Percentiles rank a stretch among this genome's conserved stretches.
Evolutionary conservation across 768 basidiomycete species (phyloP).

Genomic region (Tephrocybe rancida): DNA sequence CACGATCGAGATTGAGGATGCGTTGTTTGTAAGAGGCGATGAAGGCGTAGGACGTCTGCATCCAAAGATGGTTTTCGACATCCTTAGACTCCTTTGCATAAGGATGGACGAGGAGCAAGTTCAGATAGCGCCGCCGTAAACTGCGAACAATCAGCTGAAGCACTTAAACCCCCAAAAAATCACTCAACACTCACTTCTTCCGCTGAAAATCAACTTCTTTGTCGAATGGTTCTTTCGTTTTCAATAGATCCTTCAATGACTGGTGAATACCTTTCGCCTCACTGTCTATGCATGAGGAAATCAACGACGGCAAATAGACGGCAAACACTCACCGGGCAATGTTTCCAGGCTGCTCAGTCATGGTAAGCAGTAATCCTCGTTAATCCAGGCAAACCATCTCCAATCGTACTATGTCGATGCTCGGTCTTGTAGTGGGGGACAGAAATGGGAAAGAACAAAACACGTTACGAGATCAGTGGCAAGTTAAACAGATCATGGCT

Average conservation of each 20-base stretch:
- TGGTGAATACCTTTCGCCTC: conserved; percentile 80
- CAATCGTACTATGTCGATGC: conserved; percentile 5
- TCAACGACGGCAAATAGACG: conserved; percentile 14
- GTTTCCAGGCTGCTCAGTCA: conserved; percentile 46
- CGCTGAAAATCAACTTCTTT: conserved; percentile 86
- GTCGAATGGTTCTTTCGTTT: conserved; percentile 77
- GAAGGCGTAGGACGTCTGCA: conserved; percentile 87
- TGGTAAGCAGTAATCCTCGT: conserved; percentile 27
- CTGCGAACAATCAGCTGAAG: conserved; percentile 35
- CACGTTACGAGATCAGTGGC: conserved; percentile 18
- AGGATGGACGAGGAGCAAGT: conserved; percentile 68
- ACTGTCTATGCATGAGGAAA: conserved; percentile 39
- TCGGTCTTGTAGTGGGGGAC: conserved; percentile 8
- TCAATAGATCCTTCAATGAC: conserved; percentile 74
- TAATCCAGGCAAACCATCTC: conserved; percentile 35
- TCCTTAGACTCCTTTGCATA: conserved; percentile 75
- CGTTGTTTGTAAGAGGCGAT: conserved; percentile 83
- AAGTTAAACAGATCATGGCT: conserved; percentile 12
- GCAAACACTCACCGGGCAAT: conserved; percentile 43
- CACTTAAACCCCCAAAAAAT: conserved; percentile 10
- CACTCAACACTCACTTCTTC: conserved; percentile 66
- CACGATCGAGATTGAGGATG: conserved; percentile 66
- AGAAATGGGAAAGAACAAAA: conserved; percentile 4
- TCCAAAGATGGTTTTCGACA: conserved; percentile 86
- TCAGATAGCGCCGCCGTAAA: conserved; percentile 70